phyloP scores from a whole-genome alignment of 495 filamentous ascomycete species.

The Letharia columbiana region DNA sequence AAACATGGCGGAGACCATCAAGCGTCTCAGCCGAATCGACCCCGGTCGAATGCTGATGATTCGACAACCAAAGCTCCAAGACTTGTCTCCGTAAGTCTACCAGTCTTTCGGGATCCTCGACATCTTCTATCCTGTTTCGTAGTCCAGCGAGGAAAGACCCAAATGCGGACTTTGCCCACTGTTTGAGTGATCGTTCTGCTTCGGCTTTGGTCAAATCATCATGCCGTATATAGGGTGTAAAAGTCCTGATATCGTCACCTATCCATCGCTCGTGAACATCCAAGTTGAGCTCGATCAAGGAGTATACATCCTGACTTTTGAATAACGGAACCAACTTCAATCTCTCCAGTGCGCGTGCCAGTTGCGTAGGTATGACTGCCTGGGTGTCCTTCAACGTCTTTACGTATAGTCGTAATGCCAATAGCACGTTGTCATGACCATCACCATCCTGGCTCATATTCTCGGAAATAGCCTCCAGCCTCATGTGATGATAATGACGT shows the following conservation, averaged over 20 bases:
- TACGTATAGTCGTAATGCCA: slow-evolving; percentile 62
- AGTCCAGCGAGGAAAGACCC: slow-evolving; percentile 53
- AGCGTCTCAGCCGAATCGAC: slow-evolving; percentile 55
- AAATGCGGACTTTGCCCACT: slow-evolving; percentile 69
- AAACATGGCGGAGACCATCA: slow-evolving; percentile 55
- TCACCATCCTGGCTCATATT: slow-evolving; percentile 39
- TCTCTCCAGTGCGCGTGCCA: slow-evolving; percentile 59
- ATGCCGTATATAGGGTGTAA: slow-evolving; percentile 82
- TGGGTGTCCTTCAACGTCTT: slow-evolving; percentile 71
- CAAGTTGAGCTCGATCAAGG: slow-evolving; percentile 63
- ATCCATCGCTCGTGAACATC: slow-evolving; percentile 78
- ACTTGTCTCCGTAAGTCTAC: slow-evolving; percentile 60
- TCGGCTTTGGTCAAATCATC: slow-evolving; percentile 64
- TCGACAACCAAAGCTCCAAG: slow-evolving; percentile 63
- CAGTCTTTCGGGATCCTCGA: slow-evolving; percentile 55
- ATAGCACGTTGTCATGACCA: slow-evolving; percentile 43
- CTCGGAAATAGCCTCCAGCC: slow-evolving; percentile 55
- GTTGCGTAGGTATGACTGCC: slow-evolving; percentile 57
- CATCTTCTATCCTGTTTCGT: slow-evolving; percentile 43
- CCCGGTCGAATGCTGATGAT: slow-evolving; percentile 35
- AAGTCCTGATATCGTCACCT: slow-evolving; percentile 71
- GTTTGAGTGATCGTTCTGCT: slow-evolving; percentile 53
- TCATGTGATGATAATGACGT: slow-evolving; percentile 68
- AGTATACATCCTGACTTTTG: slow-evolving; percentile 54
- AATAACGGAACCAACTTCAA: slow-evolving; percentile 65